Evolutionary conservation across 176 grass and related monocot species (phyloP).

Genomic region (Lolium perenne): DNA sequence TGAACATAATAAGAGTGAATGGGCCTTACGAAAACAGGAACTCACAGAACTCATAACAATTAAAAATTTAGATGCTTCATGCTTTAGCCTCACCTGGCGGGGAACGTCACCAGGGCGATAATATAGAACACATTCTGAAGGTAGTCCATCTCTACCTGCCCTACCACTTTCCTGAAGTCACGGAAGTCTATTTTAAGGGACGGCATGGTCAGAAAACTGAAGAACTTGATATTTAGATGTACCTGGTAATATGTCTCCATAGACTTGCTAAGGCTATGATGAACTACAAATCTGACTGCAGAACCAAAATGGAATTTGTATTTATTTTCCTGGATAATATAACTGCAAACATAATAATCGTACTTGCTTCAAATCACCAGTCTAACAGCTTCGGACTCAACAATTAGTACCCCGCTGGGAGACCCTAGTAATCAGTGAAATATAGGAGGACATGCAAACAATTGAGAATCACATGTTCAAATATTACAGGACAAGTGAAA

Average conservation of each 20-base stretch:
- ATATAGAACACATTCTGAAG: constrained; percentile 90
- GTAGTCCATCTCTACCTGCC: constrained; percentile 88
- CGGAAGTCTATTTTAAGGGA: constrained; percentile 26
- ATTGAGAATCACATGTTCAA: constrained; percentile 27
- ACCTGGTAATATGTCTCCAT: constrained; percentile 99
- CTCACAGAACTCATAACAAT: not conserved
- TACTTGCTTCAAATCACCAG: constrained; percentile 28
- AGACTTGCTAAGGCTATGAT: constrained; percentile 98
- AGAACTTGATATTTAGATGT: constrained; percentile 25
- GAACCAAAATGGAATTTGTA: constrained; percentile 29
- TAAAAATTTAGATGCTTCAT: constrained; percentile 26
- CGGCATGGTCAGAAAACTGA: not conserved
- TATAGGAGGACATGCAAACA: constrained; percentile 20
- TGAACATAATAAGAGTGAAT: constrained; percentile 35
- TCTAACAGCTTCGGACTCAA: constrained; percentile 9
- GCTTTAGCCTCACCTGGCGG: constrained; percentile 60
- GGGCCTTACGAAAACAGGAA: constrained; percentile 33
- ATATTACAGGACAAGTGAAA: constrained; percentile 14
- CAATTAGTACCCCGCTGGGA: not conserved
- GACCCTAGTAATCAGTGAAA: not conserved
- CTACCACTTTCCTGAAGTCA: constrained; percentile 80
- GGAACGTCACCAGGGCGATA: constrained; percentile 85
- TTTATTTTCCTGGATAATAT: constrained; percentile 22
- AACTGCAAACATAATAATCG: constrained; percentile 14
- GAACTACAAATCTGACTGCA: constrained; percentile 94